These are phyloP conservation scores for Thyridium curvatum DNA, from an alignment of 2,329 filamentous ascomycete species.

Conservation along the genomic window DNA sequence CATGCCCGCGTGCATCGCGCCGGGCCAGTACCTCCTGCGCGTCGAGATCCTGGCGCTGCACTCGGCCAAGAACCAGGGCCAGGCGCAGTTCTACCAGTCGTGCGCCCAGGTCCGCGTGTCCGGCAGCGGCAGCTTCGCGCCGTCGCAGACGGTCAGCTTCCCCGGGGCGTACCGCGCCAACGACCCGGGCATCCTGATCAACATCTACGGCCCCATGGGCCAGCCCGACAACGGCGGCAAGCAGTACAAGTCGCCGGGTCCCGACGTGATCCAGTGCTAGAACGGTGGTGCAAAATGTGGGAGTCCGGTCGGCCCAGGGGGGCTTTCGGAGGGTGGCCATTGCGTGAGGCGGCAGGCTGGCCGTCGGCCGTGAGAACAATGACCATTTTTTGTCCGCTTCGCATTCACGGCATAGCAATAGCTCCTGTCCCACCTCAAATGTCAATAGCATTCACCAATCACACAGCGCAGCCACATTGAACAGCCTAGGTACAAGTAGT, in stretches of 20 bases:
- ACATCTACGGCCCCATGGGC: constrained; percentile 37
- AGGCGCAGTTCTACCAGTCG: constrained; percentile 36
- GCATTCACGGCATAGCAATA: too few relatives aligned
- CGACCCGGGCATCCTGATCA: constrained; percentile 38
- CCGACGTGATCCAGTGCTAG: constrained; percentile 23
- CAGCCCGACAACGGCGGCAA: constrained; percentile 33
- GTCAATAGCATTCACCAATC: too few relatives aligned
- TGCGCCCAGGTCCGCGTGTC: constrained; percentile 34
- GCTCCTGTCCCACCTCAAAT: too few relatives aligned
- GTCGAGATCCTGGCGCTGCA: constrained; percentile 49
- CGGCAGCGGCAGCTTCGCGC: constrained; percentile 29
- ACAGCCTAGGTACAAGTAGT: too few relatives aligned
- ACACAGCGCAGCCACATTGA: too few relatives aligned
- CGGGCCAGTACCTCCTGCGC: constrained; percentile 48
- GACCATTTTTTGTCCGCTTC: too few relatives aligned
- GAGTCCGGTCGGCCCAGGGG: background rate
- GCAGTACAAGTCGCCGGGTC: constrained; percentile 31
- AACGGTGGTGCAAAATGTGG: background rate
- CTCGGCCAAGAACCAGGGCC: constrained; percentile 30
- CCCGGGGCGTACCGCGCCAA: constrained; percentile 35
- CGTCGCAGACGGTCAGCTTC: constrained; percentile 32
- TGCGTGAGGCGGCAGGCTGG: too few relatives aligned
- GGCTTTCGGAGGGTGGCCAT: background rate
- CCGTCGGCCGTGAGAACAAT: too few relatives aligned
- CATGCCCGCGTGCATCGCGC: constrained; percentile 42